Evolutionary conservation across 176 grass and related monocot species (phyloP).

Genomic region (Echinochloa phyllopogon): DNA sequence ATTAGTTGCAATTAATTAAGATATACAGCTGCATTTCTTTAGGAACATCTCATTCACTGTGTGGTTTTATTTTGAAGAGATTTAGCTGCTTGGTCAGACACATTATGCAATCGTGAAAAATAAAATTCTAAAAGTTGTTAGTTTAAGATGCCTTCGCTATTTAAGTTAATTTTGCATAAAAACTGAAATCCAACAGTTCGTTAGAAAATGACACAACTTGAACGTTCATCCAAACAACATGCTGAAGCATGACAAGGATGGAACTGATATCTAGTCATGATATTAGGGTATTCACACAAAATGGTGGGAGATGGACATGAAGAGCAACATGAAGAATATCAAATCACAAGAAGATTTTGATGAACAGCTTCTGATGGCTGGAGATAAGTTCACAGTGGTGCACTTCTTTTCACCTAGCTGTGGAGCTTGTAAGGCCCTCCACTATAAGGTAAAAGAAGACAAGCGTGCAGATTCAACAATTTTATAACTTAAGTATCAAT

Average conservation of each 20-base stretch:
- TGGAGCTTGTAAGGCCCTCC: slow-evolving; percentile 63
- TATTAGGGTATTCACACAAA: slow-evolving; percentile 25
- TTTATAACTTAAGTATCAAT: no score
- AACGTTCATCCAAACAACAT: slow-evolving; percentile 26
- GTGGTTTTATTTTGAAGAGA: slow-evolving; percentile 3
- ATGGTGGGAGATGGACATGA: slow-evolving; percentile 59
- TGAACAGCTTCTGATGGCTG: slow-evolving; percentile 46
- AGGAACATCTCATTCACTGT: background rate
- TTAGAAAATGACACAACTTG: slow-evolving; percentile 10
- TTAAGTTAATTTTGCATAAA: background rate
- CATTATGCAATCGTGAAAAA: slow-evolving; percentile 7
- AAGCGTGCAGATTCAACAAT: slow-evolving; percentile 24
- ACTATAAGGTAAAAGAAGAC: slow-evolving; percentile 69
- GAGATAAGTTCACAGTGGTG: slow-evolving; percentile 63
- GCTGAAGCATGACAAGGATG: slow-evolving; percentile 20
- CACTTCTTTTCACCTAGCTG: slow-evolving; percentile 66
- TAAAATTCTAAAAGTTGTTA: slow-evolving; percentile 8
- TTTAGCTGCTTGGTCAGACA: slow-evolving; percentile 12
- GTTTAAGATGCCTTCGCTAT: background rate
- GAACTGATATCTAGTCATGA: background rate
- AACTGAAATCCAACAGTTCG: slow-evolving; percentile 18
- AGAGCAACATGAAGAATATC: slow-evolving; percentile 60
- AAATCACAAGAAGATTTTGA: slow-evolving; percentile 56
- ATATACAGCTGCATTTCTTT: background rate
- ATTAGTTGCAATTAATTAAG: background rate